Evolutionary conservation across 129 eudicot genomes (phyloP), one percentile per base, ranked within the genome.

Genomic region (Flaveria sonorensis): DNA sequence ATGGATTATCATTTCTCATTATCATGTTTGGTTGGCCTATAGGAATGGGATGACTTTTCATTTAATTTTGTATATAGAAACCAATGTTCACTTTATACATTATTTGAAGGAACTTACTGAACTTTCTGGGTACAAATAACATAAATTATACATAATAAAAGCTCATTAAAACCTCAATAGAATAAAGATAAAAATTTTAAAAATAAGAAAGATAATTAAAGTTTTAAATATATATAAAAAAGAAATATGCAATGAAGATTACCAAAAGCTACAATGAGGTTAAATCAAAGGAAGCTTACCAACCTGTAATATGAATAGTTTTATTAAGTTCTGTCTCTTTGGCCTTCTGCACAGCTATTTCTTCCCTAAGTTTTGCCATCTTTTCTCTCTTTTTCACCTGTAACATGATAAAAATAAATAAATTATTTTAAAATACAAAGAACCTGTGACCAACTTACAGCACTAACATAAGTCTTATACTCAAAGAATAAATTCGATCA

Each of bases 241-340:
- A 15, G 9, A 14, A 14, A 4, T 63, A 45, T 45, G 2, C 30
- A 14, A 23, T 30, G 21, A 30, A 63, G 46, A 63, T 39, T 39
- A 66, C 50, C 47, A 66, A 66, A 66, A 7, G 28, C 71, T 18
- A 66, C 50, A 18, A 18, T 64, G 61, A 40, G 67, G 60, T 69
- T 50, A 14, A 13, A 68, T 51, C 40, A 76, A 72, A 75, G 70
- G 28, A 21, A 70, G 73, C 77, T 43, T 70, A 53, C 78, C 68
- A 81, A 92, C 98, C 98, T 88, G 97, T 90, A 28, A 93, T 93
- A 79, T 93, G 96, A 80, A 93, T 90, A n/a, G 98, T 88, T 85
- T 87, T 90, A 83, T 90, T 87, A 51, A 93, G 98, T 81, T 93
- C 98, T 15, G 95, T 93, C 88, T 93, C 98, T 76, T 78, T 93